phyloP scores from a whole-genome alignment of 305 asterid genomes.

The Caryopteris hybrid region DNA sequence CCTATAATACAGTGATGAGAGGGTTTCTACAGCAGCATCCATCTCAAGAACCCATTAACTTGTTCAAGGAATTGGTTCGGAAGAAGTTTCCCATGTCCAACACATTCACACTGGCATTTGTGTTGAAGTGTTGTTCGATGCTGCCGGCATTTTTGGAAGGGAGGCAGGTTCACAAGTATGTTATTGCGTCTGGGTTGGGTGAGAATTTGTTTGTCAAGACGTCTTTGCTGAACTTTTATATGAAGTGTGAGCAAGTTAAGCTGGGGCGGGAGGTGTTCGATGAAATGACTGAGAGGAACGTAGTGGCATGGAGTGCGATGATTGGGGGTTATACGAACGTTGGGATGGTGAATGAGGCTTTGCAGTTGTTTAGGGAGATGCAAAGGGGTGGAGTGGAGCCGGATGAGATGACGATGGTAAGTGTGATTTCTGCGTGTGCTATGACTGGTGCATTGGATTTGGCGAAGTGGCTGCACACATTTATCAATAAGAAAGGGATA shows the following conservation, averaged over 20 bases:
- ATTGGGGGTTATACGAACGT: conserved; percentile 58
- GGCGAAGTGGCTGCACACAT: conserved; percentile 62
- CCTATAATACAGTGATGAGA: conserved; percentile 59
- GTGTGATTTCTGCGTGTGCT: conserved; percentile 68
- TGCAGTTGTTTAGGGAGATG: conserved; percentile 61
- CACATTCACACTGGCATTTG: conserved; percentile 61
- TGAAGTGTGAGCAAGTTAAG: conserved; percentile 49
- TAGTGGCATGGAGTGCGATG: conserved; percentile 72
- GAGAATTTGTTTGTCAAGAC: conserved; percentile 46
- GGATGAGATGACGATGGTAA: conserved; percentile 64
- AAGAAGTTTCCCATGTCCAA: conserved; percentile 40
- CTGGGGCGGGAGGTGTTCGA: conserved; percentile 64
- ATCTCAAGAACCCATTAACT: conserved; percentile 40
- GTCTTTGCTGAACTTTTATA: conserved; percentile 60
- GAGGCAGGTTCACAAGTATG: conserved; percentile 58
- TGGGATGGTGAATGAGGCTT: conserved; percentile 63
- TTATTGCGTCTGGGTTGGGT: conserved; percentile 43
- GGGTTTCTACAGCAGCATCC: conserved; percentile 35
- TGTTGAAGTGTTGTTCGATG: conserved; percentile 53
- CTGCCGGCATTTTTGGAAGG: conserved; percentile 50
- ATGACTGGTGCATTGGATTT: conserved; percentile 54
- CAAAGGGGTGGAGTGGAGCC: conserved; percentile 51
- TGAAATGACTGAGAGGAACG: conserved; percentile 60
- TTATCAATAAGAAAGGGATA: conserved; percentile 50
- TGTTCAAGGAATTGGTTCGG: conserved; percentile 39